Evolutionary conservation across 257 asterid genomes (phyloP).

Genomic region (Jacaranda copaia): DNA sequence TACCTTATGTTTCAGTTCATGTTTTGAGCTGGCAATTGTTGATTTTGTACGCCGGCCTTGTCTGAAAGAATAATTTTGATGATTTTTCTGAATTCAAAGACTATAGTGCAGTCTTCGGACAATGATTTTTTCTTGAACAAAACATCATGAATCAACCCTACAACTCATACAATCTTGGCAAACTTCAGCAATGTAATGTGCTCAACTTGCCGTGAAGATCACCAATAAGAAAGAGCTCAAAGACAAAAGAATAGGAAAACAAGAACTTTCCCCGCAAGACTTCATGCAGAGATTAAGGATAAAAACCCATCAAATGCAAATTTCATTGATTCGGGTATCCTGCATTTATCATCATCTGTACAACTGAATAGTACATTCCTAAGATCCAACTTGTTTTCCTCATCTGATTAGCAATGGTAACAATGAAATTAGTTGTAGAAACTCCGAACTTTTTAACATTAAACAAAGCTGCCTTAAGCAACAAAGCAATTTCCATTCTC

Average conservation of each 20-base stretch:
- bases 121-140: neutral
- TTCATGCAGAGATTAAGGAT: neutral
- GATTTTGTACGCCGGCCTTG: neutral
- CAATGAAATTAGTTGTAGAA: slow-evolving; percentile 37
- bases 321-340: slow-evolving; percentile 40
- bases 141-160: neutral
- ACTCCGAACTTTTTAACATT: slow-evolving; percentile 24
- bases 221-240: neutral
- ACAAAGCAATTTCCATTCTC: slow-evolving; percentile 32
- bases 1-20: neutral
- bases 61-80: neutral
- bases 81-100: neutral
- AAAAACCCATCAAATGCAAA: slow-evolving; percentile 38
- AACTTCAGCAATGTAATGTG: neutral
- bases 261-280: neutral
- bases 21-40: neutral
- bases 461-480: slow-evolving; percentile 28
- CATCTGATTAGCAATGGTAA: slow-evolving; percentile 36
- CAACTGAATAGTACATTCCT: slow-evolving; percentile 50
- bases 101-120: too few relatives aligned
- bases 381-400: slow-evolving; percentile 38
- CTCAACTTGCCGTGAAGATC: neutral
- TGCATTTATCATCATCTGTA: slow-evolving; percentile 48
- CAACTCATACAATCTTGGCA: neutral
- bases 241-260: neutral